Conservation (phyloP, 2,329 filamentous ascomycete genomes). For the Fusarium compactum region DNA sequence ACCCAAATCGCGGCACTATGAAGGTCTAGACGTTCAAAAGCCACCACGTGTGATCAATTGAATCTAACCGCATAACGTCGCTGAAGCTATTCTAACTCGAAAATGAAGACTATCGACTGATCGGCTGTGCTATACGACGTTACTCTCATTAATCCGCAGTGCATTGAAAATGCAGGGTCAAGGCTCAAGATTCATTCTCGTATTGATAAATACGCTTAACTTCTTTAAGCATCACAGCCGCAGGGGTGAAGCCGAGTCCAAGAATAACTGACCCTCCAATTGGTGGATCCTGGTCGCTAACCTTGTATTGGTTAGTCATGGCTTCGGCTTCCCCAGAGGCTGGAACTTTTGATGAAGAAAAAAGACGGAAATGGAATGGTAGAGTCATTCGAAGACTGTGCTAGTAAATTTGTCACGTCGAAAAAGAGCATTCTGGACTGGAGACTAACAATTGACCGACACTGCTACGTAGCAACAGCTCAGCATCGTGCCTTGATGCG, state of each 20-base stretch:
- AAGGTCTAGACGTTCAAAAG: not conserved
- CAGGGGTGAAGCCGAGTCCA: not conserved
- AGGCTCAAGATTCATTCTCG: not conserved
- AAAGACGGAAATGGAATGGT: not conserved
- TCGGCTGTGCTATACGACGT: constrained; percentile 23
- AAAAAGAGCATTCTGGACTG: not conserved
- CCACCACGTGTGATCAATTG: not conserved
- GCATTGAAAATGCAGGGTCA: not conserved
- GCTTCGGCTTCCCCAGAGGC: constrained; percentile 2
- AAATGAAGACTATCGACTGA: not conserved
- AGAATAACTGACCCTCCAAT: constrained; percentile 5
- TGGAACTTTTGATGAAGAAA: not conserved
- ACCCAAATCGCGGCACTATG: not conserved
- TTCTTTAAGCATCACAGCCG: not conserved
- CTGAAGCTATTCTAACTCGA: not conserved
- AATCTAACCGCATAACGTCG: not conserved
- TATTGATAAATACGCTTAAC: constrained; percentile 19
- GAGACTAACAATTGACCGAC: constrained; percentile 5
- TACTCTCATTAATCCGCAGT: not conserved
- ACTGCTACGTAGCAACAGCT: constrained; percentile 7
- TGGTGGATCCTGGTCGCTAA: accelerated
- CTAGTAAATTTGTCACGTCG: constrained; percentile 1
- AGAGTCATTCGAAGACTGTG: accelerated
- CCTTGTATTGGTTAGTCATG: not conserved
- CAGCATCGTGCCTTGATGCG: not conserved